Base-by-base conservation (phyloP, 106 monocot species). In the Phalaenopsis aphrodite region DNA sequence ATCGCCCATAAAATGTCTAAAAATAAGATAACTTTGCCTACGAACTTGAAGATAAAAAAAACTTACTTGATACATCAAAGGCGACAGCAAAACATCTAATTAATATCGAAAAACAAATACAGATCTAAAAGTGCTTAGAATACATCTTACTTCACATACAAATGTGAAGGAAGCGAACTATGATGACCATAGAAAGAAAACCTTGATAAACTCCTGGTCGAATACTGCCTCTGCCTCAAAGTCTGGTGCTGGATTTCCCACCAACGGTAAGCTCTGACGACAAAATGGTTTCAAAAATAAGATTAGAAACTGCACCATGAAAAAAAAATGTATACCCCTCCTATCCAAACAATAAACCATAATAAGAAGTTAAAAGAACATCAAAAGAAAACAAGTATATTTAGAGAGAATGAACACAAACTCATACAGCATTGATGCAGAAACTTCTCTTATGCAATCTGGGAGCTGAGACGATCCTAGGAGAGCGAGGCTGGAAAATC, bases 171-270 rank as follows among this genome's bases (percentile, higher is more conserved):
- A 21, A 79, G 14, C 52, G 65, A 10, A 3, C 12, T 2, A 0
- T 37, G 43, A 43, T 48, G 15, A 30, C 61, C 78, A 18, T 58
- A 77, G 68, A 14, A 24, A 45, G 7, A 38, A 47, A 84, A 93
- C 95, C 57, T 95, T 95, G 47, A 95, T 88, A 72, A 95, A 95
- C 72, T 95, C 93, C 87, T 93, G 93, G 78, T 93, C 95, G 66
- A 93, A 93, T 41, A 95, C 95, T 19, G 95, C 95, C 72, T 95
- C 93, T 3, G 93, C 95, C 78, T 87, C 91, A 72, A 95, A 95
- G 86, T 95, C 89, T 5, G 93, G 93, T 6, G 95, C 95, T 18
- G 39, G 65, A 73, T 95, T 93, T 12, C 95, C 95, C 65, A 93
- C 95, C 88, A 95, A 81, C 7, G 95, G 95, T 21, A 91, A 56